Evolutionary conservation across 192 early-diverging fungal genomes (phyloP).

Genomic region (Thamnidium elegans): DNA sequence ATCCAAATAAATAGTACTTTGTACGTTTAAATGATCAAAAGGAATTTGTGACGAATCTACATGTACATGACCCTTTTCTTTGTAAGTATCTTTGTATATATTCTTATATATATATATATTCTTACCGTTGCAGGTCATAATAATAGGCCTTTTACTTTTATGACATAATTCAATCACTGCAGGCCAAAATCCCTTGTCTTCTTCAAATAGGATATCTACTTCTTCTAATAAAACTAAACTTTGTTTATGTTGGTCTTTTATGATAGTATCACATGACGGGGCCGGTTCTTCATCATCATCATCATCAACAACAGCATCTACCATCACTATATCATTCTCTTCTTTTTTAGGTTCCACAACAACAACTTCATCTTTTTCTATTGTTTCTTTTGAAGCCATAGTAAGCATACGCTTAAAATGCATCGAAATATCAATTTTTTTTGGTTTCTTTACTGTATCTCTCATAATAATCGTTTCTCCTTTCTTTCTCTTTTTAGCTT

Average conservation of each 20-base stretch:
- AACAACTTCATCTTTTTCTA: background rate
- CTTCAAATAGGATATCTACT: constrained; percentile 76
- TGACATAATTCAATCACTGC: constrained; percentile 65
- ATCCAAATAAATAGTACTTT: constrained; percentile 7
- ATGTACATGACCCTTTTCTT: background rate
- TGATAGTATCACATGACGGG: constrained; percentile 15
- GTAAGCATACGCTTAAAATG: constrained; percentile 11
- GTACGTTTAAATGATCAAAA: constrained; percentile 13
- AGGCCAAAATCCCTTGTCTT: constrained; percentile 78
- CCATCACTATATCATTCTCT: background rate
- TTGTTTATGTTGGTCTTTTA: constrained; percentile 32
- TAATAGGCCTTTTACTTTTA: constrained; percentile 73
- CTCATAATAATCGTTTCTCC: background rate
- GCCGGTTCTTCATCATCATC: background rate
- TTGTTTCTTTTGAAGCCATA: background rate
- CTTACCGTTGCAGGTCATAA: constrained; percentile 76
- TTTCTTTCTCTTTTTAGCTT: background rate
- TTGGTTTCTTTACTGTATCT: constrained; percentile 1
- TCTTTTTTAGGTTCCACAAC: background rate
- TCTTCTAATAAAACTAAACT: constrained; percentile 82
- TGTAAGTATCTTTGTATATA: background rate
- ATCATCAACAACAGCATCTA: background rate
- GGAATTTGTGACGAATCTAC: constrained; percentile 19
- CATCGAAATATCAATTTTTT: background rate
- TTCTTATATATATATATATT: background rate